Evolutionary conservation across 2,329 filamentous ascomycete genomes (phyloP), one percentile per base, ranked within the genome.

Genomic region (Pseudopithomyces maydicus): DNA sequence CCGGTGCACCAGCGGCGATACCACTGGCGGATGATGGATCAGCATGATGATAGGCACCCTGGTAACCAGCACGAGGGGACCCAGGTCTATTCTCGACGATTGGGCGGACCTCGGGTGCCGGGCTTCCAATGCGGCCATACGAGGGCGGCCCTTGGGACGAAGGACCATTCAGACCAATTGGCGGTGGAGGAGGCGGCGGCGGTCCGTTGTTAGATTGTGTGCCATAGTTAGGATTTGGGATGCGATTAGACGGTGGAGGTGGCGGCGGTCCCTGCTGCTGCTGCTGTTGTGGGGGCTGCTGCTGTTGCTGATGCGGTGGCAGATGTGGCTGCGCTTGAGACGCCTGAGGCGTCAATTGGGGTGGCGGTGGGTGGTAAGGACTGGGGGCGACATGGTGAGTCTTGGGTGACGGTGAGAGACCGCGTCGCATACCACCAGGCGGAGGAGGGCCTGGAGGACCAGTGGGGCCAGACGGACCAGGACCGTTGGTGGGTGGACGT

Each of bases 61-160:
- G 91, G 70, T 95, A 97, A 7, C 87, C 88, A 38, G 91, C 90
- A 70, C 92, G 93, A 57, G 93, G 93, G n/a, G 94, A 97, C n/a
- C 91, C 86, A 77, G 93, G 90, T 58, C 90, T 88, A 71, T 89
- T 91, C 64, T 97, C 93, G 63, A 94, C 85, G 61, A 95, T 84
- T 1, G 90, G 89, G 51, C 92, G 87, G 45, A 92, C 88, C 64
- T 97, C 94, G 49, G 90, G 86, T n/a, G 91, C 86, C 57, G 93
- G 91, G 74, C 90, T 96, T 7, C 56, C 87, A 29, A 88, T 85
- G 56, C 85, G 82, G 55, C 88, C 87, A 79, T 94, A 97, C 1
- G 68, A 64, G 91, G 88, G 67, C 26, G 73, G 71, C 10, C 74
- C 74, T 44, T 84, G 84, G 6, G 79, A 72, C 36, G 84, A 79